Evolutionary conservation across 805 yeast species (phyloP), one percentile per base, ranked within the genome.

Genomic region (Candida easanensis): DNA sequence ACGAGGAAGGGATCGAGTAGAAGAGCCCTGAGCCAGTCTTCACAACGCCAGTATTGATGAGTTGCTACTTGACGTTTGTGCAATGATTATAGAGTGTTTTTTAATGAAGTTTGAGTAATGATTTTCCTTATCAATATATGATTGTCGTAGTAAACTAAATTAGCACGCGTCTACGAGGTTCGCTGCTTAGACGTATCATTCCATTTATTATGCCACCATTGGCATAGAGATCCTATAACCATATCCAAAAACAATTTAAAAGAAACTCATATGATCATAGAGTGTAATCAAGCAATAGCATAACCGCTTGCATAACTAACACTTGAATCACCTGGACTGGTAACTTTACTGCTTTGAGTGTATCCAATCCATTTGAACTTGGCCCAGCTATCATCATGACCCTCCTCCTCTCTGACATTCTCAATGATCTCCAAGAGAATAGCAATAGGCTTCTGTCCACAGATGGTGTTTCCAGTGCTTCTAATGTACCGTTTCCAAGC

Each of bases 251-350:
- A n/a, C n/a, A n/a, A n/a, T n/a, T n/a, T n/a, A n/a, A n/a, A n/a
- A n/a, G n/a, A n/a, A n/a, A n/a, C n/a, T n/a, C n/a, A n/a, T n/a
- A n/a, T n/a, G n/a, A n/a, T n/a, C n/a, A n/a, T n/a, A n/a, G n/a
- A n/a, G n/a, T n/a, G n/a, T 8, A 13, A 27, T 37, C 27, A 47
- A 5, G 51, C 39, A 11, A 44, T 23, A 4, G 60, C 61, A 56
- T 77, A 84, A 0, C 91, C 97, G 36, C 91, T 77, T 1, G 91
- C 95, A 63, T 91, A 91, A 46, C 95, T 85, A n/a, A 91, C 98
- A 61, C 95, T 85, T 49, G 85, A 81, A 33, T 89, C 96, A 22
- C 54, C 43, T 1, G 66, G 51, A 15, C 60, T 56, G 0, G 52
- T 50, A 2, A 73, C 91, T 10, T 61, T 57, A 38, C 79, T 76